phyloP scores from a whole-genome alignment of 2,329 filamentous ascomycete genomes.

The Calonectria pseudoturangicola region DNA sequence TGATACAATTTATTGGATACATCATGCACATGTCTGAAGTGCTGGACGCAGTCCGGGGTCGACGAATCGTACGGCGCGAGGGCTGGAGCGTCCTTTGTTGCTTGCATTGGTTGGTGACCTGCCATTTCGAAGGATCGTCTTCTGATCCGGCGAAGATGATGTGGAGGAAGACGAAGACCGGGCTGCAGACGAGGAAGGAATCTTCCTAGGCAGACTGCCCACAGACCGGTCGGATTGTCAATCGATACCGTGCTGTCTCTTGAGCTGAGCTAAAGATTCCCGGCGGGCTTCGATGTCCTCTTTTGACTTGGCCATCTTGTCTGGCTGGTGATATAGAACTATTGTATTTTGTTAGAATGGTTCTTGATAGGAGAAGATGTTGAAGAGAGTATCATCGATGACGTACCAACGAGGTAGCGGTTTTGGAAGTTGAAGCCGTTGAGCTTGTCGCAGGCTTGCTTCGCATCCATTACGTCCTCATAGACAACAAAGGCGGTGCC shows the following conservation, averaged over 20 bases:
- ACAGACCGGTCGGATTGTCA: slow-evolving; percentile 87
- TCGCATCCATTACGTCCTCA: slow-evolving; percentile 99
- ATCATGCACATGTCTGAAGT: slow-evolving; percentile 63
- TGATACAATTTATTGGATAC: slow-evolving; percentile 49
- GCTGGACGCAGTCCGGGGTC: slow-evolving; percentile 61
- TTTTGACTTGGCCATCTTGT: slow-evolving; percentile 86
- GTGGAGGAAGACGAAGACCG: slow-evolving; percentile 73
- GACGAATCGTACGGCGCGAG: slow-evolving; percentile 65
- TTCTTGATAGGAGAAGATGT: background rate
- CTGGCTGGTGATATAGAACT: slow-evolving; percentile 80
- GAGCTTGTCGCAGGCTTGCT: slow-evolving; percentile 98
- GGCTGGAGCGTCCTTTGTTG: slow-evolving; percentile 61
- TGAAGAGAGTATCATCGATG: background rate
- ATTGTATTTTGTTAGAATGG: slow-evolving; percentile 41
- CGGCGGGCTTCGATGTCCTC: slow-evolving; percentile 95
- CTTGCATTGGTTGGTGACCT: slow-evolving; percentile 60
- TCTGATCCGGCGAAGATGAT: slow-evolving; percentile 63
- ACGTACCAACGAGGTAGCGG: slow-evolving; percentile 96
- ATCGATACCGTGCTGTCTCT: slow-evolving; percentile 98
- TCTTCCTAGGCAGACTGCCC: slow-evolving; percentile 68
- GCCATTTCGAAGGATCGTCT: slow-evolving; percentile 67
- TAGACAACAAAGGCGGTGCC: slow-evolving; percentile 99
- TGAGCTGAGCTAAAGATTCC: slow-evolving; percentile 98
- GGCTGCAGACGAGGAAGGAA: slow-evolving; percentile 73
- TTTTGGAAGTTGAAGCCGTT: slow-evolving; percentile 99